Conservation (phyloP, 2,329 filamentous ascomycete species). For the Botrytis cinerea region DNA sequence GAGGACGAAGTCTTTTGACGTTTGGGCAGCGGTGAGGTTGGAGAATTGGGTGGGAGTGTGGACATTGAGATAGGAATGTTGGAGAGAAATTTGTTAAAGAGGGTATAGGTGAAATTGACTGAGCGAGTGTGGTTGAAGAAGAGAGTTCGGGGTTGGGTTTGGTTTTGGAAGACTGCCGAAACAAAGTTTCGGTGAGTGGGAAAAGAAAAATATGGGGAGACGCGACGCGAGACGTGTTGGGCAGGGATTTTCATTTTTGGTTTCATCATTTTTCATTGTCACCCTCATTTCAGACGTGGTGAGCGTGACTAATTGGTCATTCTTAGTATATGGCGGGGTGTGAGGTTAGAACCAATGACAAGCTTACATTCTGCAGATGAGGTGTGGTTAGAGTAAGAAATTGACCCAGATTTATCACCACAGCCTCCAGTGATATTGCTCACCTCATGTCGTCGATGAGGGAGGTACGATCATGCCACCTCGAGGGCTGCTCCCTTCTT, state of each 20-base stretch:
- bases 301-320: no score
- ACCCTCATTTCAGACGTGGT: not conserved
- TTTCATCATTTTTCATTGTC: not conserved
- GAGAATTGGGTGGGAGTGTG: slow-evolving; percentile 9
- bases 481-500: not conserved
- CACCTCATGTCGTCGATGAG: not conserved
- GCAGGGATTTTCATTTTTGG: not conserved
- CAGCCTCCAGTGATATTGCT: not conserved
- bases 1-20: slow-evolving; percentile 23
- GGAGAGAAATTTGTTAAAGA: not conserved
- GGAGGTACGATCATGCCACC: not conserved
- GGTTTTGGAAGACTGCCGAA: slow-evolving; percentile 2
- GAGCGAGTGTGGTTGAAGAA: not conserved
- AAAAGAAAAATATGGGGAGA: slow-evolving; percentile 24
- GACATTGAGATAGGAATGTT: not conserved
- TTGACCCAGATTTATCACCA: not conserved
- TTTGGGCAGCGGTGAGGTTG: slow-evolving; percentile 24
- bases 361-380: not conserved
- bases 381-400: not conserved
- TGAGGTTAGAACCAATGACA: not conserved
- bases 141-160: not conserved
- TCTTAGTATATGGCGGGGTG: not conserved
- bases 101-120: not conserved
- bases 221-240: slow-evolving; percentile 21
- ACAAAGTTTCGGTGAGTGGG: slow-evolving; percentile 17